Base-by-base conservation (phyloP, 495 filamentous ascomycete genomes). In the Xylaria bambusicola region DNA sequence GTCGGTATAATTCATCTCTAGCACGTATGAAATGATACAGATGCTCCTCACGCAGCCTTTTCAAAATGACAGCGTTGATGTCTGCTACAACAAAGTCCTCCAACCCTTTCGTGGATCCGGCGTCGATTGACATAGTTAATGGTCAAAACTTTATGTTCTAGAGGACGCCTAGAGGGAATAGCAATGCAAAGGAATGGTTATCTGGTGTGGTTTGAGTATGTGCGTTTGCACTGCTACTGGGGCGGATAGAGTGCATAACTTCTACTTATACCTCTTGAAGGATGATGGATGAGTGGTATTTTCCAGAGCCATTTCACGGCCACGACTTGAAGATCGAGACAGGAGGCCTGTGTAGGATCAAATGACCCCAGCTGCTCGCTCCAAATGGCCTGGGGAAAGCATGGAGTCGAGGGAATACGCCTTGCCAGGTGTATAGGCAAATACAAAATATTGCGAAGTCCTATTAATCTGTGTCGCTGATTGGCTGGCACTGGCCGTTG, bases 401-500 rank as follows among this genome's bases (percentile, higher is more conserved):
- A n/a, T n/a, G n/a, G 2, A 2, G 7, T 27, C 27, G 51, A 42
- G 35, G 18, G 1, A 53, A 5, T 17, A 53, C n/a, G 35, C 36
- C 36, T 53, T 13, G 24, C 13, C 4, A 3, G 1, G 23, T 26
- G 41, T 18, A 17, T 3, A 24, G 20, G 18, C 21, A 53, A 17
- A 21, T 20, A 12, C 31, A 2, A 38, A 6, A 13, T 38, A 10
- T 27, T 27, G 8, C 33, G 8, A 21, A 26, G 18, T 53, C 7
- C 6, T 4, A 53, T 53, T 53, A 21, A 53, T 35, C 0, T 0
- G n/a, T n/a, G n/a, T 38, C 21, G 36, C 23, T 29, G 36, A 15
- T 13, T 6, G 31, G n/a, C 13, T 33, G 51, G 15, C 51, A 40
- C 23, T 12, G 40, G 52, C n/a, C n/a, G 24, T 44, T 56, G 52